phyloP scores from a whole-genome alignment of 2,329 filamentous ascomycete genomes.

The Colletotrichum echinochloae region DNA sequence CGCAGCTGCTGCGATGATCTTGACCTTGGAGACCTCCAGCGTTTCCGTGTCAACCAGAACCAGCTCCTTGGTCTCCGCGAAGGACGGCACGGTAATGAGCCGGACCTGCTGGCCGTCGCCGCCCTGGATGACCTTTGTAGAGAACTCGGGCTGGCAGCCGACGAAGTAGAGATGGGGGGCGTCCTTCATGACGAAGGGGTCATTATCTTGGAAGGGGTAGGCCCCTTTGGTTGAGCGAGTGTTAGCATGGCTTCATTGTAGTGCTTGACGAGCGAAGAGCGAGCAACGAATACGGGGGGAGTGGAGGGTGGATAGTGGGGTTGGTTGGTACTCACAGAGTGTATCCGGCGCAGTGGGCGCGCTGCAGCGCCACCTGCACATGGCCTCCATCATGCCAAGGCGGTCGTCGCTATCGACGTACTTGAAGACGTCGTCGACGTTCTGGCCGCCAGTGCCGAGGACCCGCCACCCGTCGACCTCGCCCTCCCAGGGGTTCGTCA shows the following conservation, averaged over 20 bases:
- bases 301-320: no score
- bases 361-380: constrained; percentile 90
- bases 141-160: constrained; percentile 85
- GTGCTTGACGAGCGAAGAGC: background rate
- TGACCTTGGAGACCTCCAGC: constrained; percentile 79
- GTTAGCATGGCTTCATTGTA: constrained; percentile 28
- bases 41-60: constrained; percentile 89
- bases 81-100: constrained; percentile 86
- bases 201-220: constrained; percentile 94
- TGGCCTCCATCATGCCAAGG: constrained; percentile 91
- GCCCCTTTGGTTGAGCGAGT: constrained; percentile 70
- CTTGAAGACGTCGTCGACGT: constrained; percentile 92
- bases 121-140: constrained; percentile 76
- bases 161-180: constrained; percentile 94
- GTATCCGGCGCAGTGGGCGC: constrained; percentile 97
- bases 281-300: background rate
- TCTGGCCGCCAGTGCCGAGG: constrained; percentile 89
- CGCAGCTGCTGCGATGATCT: constrained; percentile 54
- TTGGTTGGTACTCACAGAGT: constrained; percentile 77
- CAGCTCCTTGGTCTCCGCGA: constrained; percentile 81
- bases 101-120: constrained; percentile 77
- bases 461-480: constrained; percentile 92
- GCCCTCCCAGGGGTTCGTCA: constrained; percentile 94
- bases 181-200: constrained; percentile 86
- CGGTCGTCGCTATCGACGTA: constrained; percentile 85